Conservation (phyloP, 1,284 basidiomycete species). For the Grifola frondosa region DNA sequence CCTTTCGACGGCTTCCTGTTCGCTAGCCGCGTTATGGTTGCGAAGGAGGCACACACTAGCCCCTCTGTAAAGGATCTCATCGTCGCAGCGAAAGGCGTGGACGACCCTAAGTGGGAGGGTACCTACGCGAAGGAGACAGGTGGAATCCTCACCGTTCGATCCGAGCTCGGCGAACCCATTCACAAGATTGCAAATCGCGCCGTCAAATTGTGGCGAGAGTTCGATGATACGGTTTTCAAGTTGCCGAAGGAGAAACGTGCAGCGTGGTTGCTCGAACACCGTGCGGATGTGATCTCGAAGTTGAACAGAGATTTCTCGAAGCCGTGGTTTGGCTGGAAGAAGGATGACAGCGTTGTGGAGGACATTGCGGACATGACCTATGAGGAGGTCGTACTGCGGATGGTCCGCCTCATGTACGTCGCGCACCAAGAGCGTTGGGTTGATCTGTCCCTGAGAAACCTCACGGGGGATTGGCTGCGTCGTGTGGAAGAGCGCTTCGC, state of each 20-base stretch:
- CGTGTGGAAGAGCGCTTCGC: slow-evolving; percentile 97
- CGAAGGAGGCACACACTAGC: slow-evolving; percentile 96
- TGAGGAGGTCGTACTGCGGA: slow-evolving; percentile 90
- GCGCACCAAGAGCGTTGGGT: slow-evolving; percentile 92
- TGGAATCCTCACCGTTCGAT: slow-evolving; percentile 94
- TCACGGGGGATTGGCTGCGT: slow-evolving; percentile 96
- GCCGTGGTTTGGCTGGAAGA: slow-evolving; percentile 96
- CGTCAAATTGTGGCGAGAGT: slow-evolving; percentile 98
- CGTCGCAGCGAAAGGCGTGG: slow-evolving; percentile 90
- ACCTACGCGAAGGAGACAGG: slow-evolving; percentile 95
- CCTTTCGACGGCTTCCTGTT: slow-evolving; percentile 98
- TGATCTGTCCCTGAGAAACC: slow-evolving; percentile 89
- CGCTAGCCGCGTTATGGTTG: slow-evolving; percentile 96
- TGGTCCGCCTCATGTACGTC: slow-evolving; percentile 94
- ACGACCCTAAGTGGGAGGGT: slow-evolving; percentile 90
- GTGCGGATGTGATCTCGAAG: slow-evolving; percentile 87
- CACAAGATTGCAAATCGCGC: slow-evolving; percentile 98
- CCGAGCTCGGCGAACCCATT: slow-evolving; percentile 97
- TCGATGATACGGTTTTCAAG: slow-evolving; percentile 95
- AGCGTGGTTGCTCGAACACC: slow-evolving; percentile 85
- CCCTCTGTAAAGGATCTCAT: slow-evolving; percentile 96
- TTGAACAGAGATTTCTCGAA: slow-evolving; percentile 96
- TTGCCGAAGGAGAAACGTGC: slow-evolving; percentile 92
- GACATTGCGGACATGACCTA: slow-evolving; percentile 98
- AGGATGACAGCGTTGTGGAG: slow-evolving; percentile 79